Evolutionary conservation across 2,329 filamentous ascomycete genomes (phyloP).

Genomic region (Talaromyces funiculosus): DNA sequence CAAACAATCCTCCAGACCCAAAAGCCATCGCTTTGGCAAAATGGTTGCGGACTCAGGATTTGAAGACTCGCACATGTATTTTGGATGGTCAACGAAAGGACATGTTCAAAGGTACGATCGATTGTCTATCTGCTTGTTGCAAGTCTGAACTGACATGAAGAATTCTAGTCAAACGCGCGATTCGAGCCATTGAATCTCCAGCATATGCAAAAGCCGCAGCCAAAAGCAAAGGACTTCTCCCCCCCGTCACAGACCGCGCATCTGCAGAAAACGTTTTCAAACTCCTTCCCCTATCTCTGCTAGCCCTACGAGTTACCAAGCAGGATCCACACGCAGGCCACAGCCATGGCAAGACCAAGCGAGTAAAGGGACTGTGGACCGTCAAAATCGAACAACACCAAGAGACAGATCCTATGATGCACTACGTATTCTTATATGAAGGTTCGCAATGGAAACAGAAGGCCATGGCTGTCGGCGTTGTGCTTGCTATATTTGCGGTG

Average conservation of each 20-base stretch:
- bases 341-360: constrained; percentile 64
- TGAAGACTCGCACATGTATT: constrained; percentile 88
- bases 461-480: constrained; percentile 77
- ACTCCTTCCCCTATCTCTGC: constrained; percentile 85
- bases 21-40: constrained; percentile 82
- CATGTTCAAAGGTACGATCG: constrained; percentile 77
- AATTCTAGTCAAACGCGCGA: constrained; percentile 81
- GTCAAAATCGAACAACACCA: constrained; percentile 96
- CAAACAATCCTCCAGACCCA: constrained; percentile 67
- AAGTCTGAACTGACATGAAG: neutral
- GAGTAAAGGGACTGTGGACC: constrained; percentile 92
- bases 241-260: constrained; percentile 78
- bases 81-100: constrained; percentile 95
- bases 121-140: neutral
- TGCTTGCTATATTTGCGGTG: constrained; percentile 76
- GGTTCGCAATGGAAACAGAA: constrained; percentile 91
- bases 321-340: constrained; percentile 71
- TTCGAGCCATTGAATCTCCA: constrained; percentile 81
- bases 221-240: constrained; percentile 83
- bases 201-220: constrained; percentile 79
- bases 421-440: constrained; percentile 97
- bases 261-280: constrained; percentile 93
- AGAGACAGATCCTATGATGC: constrained; percentile 61
- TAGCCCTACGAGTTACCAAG: constrained; percentile 85
- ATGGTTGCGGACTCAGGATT: constrained; percentile 74